These are phyloP conservation scores for Pseudogymnoascus sp. DNA, from an alignment of 2,329 filamentous ascomycete genomes.

Conservation along the genomic window DNA sequence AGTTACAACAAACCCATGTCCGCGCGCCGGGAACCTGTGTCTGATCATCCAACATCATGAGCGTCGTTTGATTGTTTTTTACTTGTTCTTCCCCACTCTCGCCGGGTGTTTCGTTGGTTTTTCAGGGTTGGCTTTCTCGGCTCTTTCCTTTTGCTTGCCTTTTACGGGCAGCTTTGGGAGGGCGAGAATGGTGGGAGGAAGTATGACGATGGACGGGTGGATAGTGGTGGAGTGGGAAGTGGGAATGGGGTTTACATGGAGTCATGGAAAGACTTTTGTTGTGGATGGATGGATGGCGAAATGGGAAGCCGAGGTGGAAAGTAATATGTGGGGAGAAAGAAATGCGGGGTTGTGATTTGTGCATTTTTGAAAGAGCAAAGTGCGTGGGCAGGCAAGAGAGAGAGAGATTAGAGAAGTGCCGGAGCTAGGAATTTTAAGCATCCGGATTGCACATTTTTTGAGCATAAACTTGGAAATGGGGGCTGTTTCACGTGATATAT, in stretches of 20 bases:
- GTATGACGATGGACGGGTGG: neutral
- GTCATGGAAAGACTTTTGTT: neutral
- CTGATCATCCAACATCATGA: constrained; percentile 8
- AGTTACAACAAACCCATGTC: neutral
- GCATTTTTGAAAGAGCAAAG: neutral
- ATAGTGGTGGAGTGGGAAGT: neutral
- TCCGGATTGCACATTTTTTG: constrained; percentile 5
- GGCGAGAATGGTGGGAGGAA: neutral
- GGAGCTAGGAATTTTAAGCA: constrained; percentile 7
- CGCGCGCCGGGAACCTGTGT: neutral
- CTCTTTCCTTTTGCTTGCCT: neutral
- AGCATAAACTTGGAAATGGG: neutral
- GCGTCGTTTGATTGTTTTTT: neutral
- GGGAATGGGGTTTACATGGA: neutral
- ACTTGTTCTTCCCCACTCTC: neutral
- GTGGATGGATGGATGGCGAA: neutral
- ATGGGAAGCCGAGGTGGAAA: neutral
- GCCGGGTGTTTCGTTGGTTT: neutral
- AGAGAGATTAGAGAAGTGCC: constrained; percentile 4
- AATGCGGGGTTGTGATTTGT: neutral
- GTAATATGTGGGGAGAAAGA: neutral
- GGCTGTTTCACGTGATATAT: neutral
- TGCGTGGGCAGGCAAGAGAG: neutral
- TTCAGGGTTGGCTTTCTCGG: neutral
- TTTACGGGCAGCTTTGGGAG: neutral